A percentile compares a stretch with the other conserved stretches of the same genome.
These are phyloP conservation scores for Phytophthora rubi DNA, from an alignment of 352 stramenopile species.

Conservation along the genomic window DNA sequence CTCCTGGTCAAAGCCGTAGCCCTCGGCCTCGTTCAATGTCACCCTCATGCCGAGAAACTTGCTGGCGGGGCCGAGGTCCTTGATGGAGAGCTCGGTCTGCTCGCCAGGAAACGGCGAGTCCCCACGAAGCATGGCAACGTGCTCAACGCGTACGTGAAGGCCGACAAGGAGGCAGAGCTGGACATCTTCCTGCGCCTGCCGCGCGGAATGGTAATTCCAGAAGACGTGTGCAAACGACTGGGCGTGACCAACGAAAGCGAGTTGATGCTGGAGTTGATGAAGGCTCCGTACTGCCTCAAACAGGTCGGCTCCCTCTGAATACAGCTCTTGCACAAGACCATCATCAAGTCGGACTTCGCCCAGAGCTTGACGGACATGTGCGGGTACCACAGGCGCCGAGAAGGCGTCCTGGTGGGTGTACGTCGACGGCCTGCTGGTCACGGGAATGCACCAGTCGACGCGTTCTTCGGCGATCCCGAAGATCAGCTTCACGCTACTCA, in stretches of 20 bases:
- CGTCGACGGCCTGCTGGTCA: no score
- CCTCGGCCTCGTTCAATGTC: neutral
- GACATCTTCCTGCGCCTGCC: neutral
- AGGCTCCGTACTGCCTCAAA: no score
- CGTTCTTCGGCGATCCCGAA: slow-evolving; percentile 13
- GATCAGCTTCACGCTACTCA: no score
- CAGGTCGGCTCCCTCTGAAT: no score
- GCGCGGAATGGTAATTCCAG: no score
- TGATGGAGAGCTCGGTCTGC: slow-evolving; percentile 26
- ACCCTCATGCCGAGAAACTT: slow-evolving; percentile 43
- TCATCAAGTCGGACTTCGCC: no score
- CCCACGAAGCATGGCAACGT: slow-evolving; percentile 34
- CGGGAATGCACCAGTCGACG: slow-evolving; percentile 7
- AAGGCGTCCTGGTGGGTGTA: no score
- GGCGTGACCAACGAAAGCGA: no score
- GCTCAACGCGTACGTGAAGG: slow-evolving; percentile 42
- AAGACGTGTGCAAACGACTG: no score
- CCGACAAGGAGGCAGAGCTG: slow-evolving; percentile 16
- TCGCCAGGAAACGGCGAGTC: slow-evolving; percentile 16
- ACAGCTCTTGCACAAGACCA: no score
- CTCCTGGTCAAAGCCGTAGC: slow-evolving; percentile 32
- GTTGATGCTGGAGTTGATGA: no score
- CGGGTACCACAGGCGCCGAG: neutral
- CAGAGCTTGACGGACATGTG: slow-evolving; percentile 4
- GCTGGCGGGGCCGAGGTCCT: slow-evolving; percentile 30